Evolutionary conservation across 176 grass and related monocot species (phyloP).

Genomic region (Paspalum notatum): DNA sequence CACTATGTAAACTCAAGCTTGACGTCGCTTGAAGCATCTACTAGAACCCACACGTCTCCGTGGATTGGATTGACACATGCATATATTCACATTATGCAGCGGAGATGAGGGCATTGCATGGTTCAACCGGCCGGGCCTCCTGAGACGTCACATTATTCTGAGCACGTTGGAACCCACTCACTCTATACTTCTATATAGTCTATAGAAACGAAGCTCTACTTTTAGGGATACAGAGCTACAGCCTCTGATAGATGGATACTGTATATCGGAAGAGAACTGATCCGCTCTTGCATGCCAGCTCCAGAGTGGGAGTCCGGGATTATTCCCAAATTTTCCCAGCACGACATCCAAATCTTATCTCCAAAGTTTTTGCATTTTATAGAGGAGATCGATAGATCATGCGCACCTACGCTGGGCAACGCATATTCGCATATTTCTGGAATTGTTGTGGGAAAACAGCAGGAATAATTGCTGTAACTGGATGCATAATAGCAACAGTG

Average conservation of each 20-base stretch:
- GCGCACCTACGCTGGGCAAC: not conserved
- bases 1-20: not conserved
- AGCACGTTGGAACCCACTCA: not conserved
- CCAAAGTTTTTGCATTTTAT: not conserved
- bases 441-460: not conserved
- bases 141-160: not conserved
- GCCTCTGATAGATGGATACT: no score
- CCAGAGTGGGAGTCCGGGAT: not conserved
- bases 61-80: not conserved
- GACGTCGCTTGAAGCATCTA: not conserved
- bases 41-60: not conserved
- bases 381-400: not conserved
- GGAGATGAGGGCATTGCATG: not conserved
- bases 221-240: not conserved
- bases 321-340: slow-evolving; percentile 2
- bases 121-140: not conserved
- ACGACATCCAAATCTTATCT: slow-evolving; percentile 26
- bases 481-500: not conserved
- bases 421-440: not conserved
- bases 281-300: not conserved
- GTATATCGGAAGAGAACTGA: not conserved
- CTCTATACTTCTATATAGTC: no score
- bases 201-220: not conserved
- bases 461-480: not conserved
- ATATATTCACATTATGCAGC: not conserved